Evolutionary conservation across 352 stramenopile genomes (phyloP).

Genomic region (Phytopythium kandeliae): DNA sequence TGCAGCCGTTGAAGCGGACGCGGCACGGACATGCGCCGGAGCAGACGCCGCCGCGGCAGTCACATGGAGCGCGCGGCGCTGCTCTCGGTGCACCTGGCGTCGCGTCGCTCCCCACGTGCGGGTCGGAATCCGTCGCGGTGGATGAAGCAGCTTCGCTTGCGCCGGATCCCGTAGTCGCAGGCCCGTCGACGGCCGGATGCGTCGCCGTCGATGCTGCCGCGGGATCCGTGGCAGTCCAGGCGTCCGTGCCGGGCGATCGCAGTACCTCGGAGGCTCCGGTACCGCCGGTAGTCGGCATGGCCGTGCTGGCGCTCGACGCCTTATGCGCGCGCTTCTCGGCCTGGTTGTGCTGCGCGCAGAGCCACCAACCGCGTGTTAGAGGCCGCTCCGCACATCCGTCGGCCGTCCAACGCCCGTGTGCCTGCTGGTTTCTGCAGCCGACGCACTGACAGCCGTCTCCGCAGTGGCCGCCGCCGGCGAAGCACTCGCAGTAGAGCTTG

Average conservation of each 20-base stretch:
- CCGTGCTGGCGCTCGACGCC: constrained; percentile 20
- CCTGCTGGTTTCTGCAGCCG: constrained; percentile 66
- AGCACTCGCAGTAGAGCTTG: constrained; percentile 91
- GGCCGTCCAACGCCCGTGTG: not conserved
- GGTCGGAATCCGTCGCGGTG: no score
- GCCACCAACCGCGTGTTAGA: not conserved
- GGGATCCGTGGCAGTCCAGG: not conserved
- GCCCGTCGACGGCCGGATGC: no score
- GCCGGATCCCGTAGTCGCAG: no score
- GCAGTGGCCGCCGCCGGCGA: constrained; percentile 46
- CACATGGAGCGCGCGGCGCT: no score
- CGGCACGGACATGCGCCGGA: constrained; percentile 38
- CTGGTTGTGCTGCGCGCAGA: constrained; percentile 28
- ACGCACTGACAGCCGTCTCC: constrained; percentile 66
- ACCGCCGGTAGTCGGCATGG: constrained; percentile 17
- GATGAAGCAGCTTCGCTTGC: no score
- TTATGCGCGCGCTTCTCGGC: constrained; percentile 56
- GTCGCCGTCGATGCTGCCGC: no score
- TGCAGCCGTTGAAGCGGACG: constrained; percentile 30
- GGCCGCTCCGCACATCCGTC: no score
- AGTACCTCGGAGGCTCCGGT: not conserved
- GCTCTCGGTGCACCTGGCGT: not conserved
- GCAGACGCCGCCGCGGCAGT: constrained; percentile 36
- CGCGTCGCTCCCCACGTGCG: not conserved
- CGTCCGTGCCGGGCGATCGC: not conserved